Base-by-base conservation (phyloP, 2,329 filamentous ascomycete species). In the Exophiala dermatitidis region DNA sequence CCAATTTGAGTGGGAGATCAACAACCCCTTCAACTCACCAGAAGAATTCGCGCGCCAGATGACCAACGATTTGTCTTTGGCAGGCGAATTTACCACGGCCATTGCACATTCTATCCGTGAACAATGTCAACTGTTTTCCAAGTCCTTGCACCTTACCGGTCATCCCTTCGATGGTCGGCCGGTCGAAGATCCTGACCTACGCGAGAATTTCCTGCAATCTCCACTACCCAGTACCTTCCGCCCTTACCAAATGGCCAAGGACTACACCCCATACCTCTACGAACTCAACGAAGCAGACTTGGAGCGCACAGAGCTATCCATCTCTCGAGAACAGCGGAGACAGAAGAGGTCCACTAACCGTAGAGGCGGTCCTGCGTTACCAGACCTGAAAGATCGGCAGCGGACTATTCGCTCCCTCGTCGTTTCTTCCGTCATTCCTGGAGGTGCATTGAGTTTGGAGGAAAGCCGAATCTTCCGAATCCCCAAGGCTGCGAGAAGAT, bases 1-100 rank as follows among this genome's bases (percentile, higher is more conserved):
- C 65, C 93, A 97, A 68, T 97, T 98, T 58, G 93, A 98, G 71
- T 98, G 93, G 93, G 93, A 98, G 64, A 90, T 97, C 67, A 97
- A 97, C 71, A 94, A 95, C 68, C 86, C 90, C 0, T 74, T 85
- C 50, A 98, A 98, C 69, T 94, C 87, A 0, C 90, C 93, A 2
- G 93, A 98, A 71, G 89, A 95, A 53, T 98, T 98, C 68, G 93
- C 93, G 29, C 77, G 81, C 57, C 84, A 84, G 67, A 95, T 97
- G 88, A 84, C 90, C 0, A 82, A 83, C 54, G 93, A 98, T 65
- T 78, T 98, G 29, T 90, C 90, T 3, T 78, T 98, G 12, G 89
- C 88, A 0, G 93, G 93, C 59, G 93, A 98, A 69, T 98, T 98
- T 65, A 90, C 89, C 2, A 98, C 93, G 0, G 91, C 93, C 5